Evolutionary conservation across 371 early-diverging fungal genomes (phyloP), one percentile per base, ranked within the genome.

Genomic region (Chytridium lagenaria): DNA sequence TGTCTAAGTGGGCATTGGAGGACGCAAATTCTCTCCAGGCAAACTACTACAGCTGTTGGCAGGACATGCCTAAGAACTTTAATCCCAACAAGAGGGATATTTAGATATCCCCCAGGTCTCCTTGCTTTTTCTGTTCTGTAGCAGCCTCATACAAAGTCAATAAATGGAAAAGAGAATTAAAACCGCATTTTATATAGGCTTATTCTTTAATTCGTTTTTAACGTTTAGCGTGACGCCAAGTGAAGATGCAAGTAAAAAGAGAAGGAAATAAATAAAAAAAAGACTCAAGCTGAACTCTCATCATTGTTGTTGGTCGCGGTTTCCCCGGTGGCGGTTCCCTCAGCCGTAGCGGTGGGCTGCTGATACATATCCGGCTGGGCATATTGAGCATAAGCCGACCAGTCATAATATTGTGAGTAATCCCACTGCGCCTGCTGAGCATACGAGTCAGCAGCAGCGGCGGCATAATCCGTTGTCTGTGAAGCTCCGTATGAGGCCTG

Each of bases 1-100:
- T 93, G 19, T 91, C 94, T 22, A 84, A 85, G 67, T 97, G 96
- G 97, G 98, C 94, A 1, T 77, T 93, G 23, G 83, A 90, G 44
- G 87, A 87, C 12, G 85, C 87, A 28, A 39, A 57, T 28, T 76
- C 75, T 28, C 70, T 83, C 12, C 83, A 81, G 74, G 50, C 49
- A 49, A 76, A 78, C 59, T 84, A 84, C 68, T 79, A 79, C 68
- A 39, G 63, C 37, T 82, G 82, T 70, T 84, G 84, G 84, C 72
- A 76, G 59, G 78, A 77, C 22, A 67, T 84, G 71, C 71, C 70
- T 2, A 82, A 82, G 78, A 22, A 31, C 22, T 75, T 75, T 36
- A 67, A 70, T 38, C 69, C 57, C 15, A 65, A 40, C 64, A 59
- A 70, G 66, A 69, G 26, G 23, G 12, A 52, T 19, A 44, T 44